Evolutionary conservation across 345 rosid species (phyloP).

Genomic region (Lepidium didymum): DNA sequence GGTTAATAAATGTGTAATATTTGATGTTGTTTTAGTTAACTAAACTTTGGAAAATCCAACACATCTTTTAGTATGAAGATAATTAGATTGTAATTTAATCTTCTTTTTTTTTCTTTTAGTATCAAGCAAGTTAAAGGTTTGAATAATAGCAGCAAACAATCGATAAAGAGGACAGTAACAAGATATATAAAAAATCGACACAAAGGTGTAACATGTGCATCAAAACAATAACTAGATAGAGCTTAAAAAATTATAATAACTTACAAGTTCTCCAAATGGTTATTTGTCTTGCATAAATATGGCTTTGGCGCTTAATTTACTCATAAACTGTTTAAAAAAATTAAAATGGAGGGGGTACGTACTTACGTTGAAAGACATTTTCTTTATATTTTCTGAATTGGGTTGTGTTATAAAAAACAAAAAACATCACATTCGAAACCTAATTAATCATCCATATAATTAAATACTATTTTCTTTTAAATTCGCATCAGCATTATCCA

Average conservation of each 20-base stretch:
- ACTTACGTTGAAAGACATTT: background rate
- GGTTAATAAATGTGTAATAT: too few relatives aligned
- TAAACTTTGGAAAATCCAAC: background rate
- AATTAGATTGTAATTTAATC: background rate
- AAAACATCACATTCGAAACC: conserved; percentile 10
- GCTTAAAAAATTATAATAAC: background rate
- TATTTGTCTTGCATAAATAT: background rate
- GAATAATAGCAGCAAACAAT: background rate
- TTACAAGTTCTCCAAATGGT: background rate
- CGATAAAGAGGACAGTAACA: too few relatives aligned
- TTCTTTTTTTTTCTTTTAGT: background rate
- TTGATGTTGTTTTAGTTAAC: background rate
- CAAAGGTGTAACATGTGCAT: too few relatives aligned
- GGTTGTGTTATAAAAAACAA: background rate
- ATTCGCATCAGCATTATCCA: background rate
- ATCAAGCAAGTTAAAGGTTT: background rate
- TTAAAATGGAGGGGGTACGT: too few relatives aligned
- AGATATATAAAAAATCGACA: too few relatives aligned
- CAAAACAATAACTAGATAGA: background rate
- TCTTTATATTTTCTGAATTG: background rate
- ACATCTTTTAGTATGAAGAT: background rate
- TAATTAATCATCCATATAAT: background rate
- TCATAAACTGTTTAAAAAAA: background rate
- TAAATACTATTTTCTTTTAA: background rate
- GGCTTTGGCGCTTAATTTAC: background rate